Evolutionary conservation across 192 early-diverging fungal species (phyloP).

Genomic region (Coemansia sp.): DNA sequence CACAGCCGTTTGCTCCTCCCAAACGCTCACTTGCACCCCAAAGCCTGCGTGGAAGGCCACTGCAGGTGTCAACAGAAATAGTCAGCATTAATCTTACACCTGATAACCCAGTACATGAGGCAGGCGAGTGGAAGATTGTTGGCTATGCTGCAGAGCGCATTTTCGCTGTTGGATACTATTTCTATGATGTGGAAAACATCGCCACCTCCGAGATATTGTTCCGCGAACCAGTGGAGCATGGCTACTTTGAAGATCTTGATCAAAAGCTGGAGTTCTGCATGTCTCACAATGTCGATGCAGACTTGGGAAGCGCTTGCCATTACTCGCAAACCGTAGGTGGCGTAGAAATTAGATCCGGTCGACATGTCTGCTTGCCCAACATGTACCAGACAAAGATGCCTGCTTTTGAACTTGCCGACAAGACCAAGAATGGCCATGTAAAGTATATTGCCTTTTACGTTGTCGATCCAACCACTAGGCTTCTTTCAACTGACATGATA

Average conservation of each 20-base stretch:
- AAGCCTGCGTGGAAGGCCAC: conserved; percentile 23
- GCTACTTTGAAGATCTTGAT: background rate
- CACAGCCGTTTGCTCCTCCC: conserved; percentile 11
- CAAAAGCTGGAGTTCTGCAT: background rate
- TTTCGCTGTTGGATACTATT: conserved; percentile 67
- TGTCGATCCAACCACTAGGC: background rate
- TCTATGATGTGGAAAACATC: conserved; percentile 67
- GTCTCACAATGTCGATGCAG: background rate
- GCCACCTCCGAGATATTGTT: background rate
- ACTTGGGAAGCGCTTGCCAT: background rate
- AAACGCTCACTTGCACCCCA: conserved; percentile 12
- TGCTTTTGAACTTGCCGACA: background rate
- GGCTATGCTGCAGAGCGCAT: conserved; percentile 66
- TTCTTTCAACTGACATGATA: background rate
- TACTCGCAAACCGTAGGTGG: background rate
- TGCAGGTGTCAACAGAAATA: conserved; percentile 70
- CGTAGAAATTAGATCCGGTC: background rate
- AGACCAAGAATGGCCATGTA: background rate
- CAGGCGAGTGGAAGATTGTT: conserved; percentile 63
- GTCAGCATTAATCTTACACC: conserved; percentile 63
- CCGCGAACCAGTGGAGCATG: background rate
- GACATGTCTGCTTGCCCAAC: background rate
- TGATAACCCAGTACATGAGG: conserved; percentile 52
- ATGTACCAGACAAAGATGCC: background rate
- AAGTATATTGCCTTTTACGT: background rate